phyloP scores from a whole-genome alignment of 768 basidiomycete genomes.

The Chalciporus pseudorubinellus region DNA sequence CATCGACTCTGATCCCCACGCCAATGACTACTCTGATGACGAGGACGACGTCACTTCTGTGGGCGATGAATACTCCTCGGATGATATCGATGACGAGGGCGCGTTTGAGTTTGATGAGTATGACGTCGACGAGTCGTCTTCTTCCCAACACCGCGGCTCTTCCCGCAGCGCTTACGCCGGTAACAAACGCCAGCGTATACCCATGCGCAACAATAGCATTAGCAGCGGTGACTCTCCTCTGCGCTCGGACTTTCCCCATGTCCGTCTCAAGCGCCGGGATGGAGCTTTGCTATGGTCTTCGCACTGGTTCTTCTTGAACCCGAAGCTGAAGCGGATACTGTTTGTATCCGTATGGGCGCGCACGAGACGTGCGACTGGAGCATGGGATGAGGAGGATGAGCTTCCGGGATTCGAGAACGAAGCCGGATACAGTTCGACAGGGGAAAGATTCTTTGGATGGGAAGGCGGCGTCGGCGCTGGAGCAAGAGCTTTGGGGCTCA shows the following conservation, averaged over 20 bases:
- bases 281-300: slow-evolving; percentile 93
- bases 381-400: slow-evolving; percentile 49
- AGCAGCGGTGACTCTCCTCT: slow-evolving; percentile 33
- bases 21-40: slow-evolving; percentile 74
- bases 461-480: slow-evolving; percentile 75
- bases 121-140: slow-evolving; percentile 55
- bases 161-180: slow-evolving; percentile 2
- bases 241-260: slow-evolving; percentile 41
- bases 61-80: slow-evolving; percentile 68
- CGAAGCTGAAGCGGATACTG: slow-evolving; percentile 86
- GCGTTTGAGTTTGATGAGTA: slow-evolving; percentile 81
- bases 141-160: slow-evolving; percentile 12
- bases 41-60: slow-evolving; percentile 70
- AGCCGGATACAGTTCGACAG: slow-evolving; percentile 33
- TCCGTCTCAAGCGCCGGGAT: slow-evolving; percentile 52
- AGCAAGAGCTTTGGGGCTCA: slow-evolving; percentile 76
- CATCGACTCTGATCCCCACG: slow-evolving; percentile 92
- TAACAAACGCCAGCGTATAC: slow-evolving; percentile 9
- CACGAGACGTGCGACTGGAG: slow-evolving; percentile 55
- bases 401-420: slow-evolving; percentile 36
- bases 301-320: slow-evolving; percentile 96
- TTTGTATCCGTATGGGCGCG: slow-evolving; percentile 93
- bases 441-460: slow-evolving; percentile 77
- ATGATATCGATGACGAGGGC: slow-evolving; percentile 70
- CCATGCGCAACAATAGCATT: slow-evolving; percentile 33